Base-by-base conservation (phyloP, 805 yeast genomes). In the Starmerella floricola region DNA sequence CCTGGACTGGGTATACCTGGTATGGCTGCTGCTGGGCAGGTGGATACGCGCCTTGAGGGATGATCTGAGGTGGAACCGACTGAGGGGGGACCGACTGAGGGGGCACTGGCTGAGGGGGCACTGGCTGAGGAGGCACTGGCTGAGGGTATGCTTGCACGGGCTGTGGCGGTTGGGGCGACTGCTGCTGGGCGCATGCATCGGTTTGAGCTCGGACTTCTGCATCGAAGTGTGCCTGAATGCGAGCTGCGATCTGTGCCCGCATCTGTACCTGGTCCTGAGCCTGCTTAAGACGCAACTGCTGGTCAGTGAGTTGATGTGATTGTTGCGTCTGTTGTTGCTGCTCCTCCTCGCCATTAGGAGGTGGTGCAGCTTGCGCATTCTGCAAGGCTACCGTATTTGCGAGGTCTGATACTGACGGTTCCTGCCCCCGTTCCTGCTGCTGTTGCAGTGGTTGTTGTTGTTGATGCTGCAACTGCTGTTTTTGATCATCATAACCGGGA, bases 181-280 rank as follows among this genome's bases (percentile, higher is more conserved):
- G 45, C 18, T n/a, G 29, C 17, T 36, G 44, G 10, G 16, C 15
- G 6, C 30, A 34, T 8, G 34, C 20, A 13, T 19, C 24, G 6
- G 23, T 6, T 16, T 29, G 34, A n/a, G 40, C 33, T 29, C 13
- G 31, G 17, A 32, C 37, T 17, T 39, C 20, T 3, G 42, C 42
- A 19, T 39, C 33, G 31, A 39, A 33, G 24, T 39, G 42, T 4
- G 36, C 42, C 16, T 39, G 42, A 11, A 39, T 12, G 6, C 42
- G 31, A 3, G 31, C 42, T 3, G 36, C 19, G 3, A 21, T 19
- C 30, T 40, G 40, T n/a, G 31, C 39, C 23, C 34, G 31, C 27
- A 16, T 13, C 27, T 31, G 34, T 19, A 30, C 23, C 32, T 41
- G 35, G 3, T 39, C 37, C 27, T 39, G 42, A 6, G 42, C 42